A percentile compares a stretch with the other conserved stretches of the same genome.
Evolutionary conservation across 495 filamentous ascomycete species (phyloP).

Genomic region (Jackrogersella multiformis): DNA sequence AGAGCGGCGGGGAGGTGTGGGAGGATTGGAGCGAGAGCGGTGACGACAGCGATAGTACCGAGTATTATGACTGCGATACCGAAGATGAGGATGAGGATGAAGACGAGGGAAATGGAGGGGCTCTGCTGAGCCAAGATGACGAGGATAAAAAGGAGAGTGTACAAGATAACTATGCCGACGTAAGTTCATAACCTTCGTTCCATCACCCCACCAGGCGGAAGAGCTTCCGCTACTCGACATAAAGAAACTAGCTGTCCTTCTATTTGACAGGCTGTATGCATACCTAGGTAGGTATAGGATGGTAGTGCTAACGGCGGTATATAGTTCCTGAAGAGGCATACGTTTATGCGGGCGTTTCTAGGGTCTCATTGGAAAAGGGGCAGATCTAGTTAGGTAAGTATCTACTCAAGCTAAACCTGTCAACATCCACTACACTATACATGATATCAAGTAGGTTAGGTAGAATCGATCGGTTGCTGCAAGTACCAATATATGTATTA

Average conservation of each 20-base stretch:
- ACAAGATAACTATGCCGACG: too few relatives aligned
- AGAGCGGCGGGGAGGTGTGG: background rate
- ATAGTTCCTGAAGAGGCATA: background rate
- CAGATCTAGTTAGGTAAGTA: background rate
- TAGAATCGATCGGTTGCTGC: background rate
- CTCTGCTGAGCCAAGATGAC: background rate
- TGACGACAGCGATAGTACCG: background rate
- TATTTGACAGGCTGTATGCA: background rate
- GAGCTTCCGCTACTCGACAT: background rate
- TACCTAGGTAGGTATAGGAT: background rate
- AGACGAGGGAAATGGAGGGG: background rate
- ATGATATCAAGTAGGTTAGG: background rate
- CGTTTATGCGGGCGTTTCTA: background rate
- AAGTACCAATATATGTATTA: background rate
- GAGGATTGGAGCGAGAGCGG: slow-evolving; percentile 8
- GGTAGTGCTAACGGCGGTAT: background rate
- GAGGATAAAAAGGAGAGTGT: background rate
- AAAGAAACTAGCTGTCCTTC: background rate
- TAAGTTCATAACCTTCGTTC: background rate
- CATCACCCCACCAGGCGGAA: background rate
- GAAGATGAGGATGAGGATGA: slow-evolving; percentile 1
- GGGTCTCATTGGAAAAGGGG: background rate
- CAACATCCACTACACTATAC: too few relatives aligned
- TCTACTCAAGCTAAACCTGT: too few relatives aligned
- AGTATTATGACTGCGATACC: background rate